Evolutionary conservation across 768 basidiomycete genomes (phyloP).

Genomic region (Clathrus columnatus): DNA sequence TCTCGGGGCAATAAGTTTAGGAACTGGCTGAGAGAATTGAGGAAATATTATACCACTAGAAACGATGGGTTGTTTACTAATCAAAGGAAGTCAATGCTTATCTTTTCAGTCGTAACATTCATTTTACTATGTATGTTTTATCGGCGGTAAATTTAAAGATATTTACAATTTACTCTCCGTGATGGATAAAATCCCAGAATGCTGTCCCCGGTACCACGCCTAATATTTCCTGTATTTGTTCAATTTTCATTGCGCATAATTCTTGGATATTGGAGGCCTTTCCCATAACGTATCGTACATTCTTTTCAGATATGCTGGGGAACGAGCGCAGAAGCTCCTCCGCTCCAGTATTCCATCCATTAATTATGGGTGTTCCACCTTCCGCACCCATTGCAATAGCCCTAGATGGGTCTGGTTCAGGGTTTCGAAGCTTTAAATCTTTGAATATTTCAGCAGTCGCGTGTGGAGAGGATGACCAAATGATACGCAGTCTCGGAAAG

Average conservation of each 20-base stretch:
- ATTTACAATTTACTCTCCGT: constrained; percentile 36
- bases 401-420: constrained; percentile 70
- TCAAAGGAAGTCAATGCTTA: too few relatives aligned
- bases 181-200: constrained; percentile 78
- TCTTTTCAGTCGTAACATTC: too few relatives aligned
- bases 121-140: too few relatives aligned
- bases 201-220: constrained; percentile 74
- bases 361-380: constrained; percentile 57
- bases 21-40: too few relatives aligned
- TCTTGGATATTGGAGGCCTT: constrained; percentile 71
- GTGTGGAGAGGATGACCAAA: constrained; percentile 96
- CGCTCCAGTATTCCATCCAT: constrained; percentile 62
- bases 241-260: constrained; percentile 54
- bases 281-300: constrained; percentile 75
- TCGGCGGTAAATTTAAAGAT: not conserved
- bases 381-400: constrained; percentile 80
- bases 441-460: constrained; percentile 87
- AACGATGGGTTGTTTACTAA: too few relatives aligned
- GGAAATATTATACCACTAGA: too few relatives aligned
- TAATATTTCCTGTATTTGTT: constrained; percentile 61
- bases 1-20: too few relatives aligned
- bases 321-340: constrained; percentile 77
- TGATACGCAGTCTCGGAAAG: constrained; percentile 87
- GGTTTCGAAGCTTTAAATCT: constrained; percentile 73
- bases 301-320: constrained; percentile 81